Conservation (phyloP, 208 protist species). For the Leishmania martiniquensis region DNA sequence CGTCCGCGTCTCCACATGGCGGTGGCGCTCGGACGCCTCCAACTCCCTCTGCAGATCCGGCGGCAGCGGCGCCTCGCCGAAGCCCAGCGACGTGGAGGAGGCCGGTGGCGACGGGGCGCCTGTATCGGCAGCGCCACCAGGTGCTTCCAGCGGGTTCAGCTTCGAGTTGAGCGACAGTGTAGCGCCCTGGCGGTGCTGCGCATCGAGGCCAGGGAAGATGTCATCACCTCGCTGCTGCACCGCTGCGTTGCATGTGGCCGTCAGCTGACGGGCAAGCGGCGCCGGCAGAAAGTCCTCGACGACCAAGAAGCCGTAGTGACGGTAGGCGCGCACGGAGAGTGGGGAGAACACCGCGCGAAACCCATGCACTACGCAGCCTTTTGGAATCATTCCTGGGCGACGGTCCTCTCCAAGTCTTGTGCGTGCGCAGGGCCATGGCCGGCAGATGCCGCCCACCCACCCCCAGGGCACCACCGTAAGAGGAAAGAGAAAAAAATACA, state of each 20-base stretch:
- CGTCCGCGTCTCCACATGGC: slow-evolving; percentile 35
- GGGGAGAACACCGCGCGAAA: slow-evolving; percentile 42
- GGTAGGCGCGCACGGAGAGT: slow-evolving; percentile 57
- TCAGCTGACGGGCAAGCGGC: slow-evolving; percentile 25
- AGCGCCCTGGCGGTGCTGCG: slow-evolving; percentile 42
- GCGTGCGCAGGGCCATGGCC: neutral
- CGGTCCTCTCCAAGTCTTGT: slow-evolving; percentile 3
- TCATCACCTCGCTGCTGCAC: slow-evolving; percentile 38
- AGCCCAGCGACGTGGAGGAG: slow-evolving; percentile 19
- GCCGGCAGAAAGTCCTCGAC: slow-evolving; percentile 44
- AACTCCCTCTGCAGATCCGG: slow-evolving; percentile 29
- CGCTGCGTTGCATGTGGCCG: slow-evolving; percentile 34
- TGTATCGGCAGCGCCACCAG: neutral
- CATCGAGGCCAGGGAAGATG: slow-evolving; percentile 71
- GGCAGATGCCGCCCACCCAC: too few relatives aligned
- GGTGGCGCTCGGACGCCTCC: slow-evolving; percentile 30
- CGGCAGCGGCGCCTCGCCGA: slow-evolving; percentile 28
- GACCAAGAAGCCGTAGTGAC: slow-evolving; percentile 62
- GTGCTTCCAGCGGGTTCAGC: slow-evolving; percentile 18
- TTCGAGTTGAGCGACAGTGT: slow-evolving; percentile 32
- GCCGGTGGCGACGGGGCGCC: neutral
- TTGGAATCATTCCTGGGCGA: slow-evolving; percentile 1
- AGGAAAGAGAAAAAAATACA: neutral
- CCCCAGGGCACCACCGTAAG: too few relatives aligned
- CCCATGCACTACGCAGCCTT: slow-evolving; percentile 40